Conservation (phyloP, 2,329 filamentous ascomycete species). For the Phyllosticta citrichinensis region DNA sequence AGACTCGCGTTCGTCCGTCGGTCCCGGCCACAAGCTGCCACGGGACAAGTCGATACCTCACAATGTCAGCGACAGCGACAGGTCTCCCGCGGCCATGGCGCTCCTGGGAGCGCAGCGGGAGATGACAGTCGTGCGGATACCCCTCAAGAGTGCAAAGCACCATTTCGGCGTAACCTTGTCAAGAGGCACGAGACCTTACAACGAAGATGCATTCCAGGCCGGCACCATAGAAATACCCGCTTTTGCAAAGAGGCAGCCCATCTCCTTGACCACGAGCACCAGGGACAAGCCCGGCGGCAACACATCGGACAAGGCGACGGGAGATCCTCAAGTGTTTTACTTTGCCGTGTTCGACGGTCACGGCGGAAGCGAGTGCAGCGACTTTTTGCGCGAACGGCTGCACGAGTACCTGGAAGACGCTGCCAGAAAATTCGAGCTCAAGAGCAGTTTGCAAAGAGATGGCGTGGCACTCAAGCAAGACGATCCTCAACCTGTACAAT, state of each 20-base stretch:
- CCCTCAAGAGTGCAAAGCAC: conserved; percentile 85
- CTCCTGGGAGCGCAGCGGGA: conserved; percentile 44
- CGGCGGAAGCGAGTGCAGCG: conserved; percentile 79
- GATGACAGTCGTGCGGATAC: conserved; percentile 89
- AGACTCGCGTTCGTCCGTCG: conserved; percentile 56
- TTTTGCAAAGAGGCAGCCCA: conserved; percentile 74
- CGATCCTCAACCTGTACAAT: not conserved
- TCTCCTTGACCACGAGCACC: conserved; percentile 42
- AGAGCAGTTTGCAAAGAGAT: conserved; percentile 56
- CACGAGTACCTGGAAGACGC: conserved; percentile 84
- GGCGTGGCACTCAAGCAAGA: conserved; percentile 11
- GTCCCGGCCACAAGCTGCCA: conserved; percentile 67
- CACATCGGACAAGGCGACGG: conserved; percentile 64
- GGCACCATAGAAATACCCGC: conserved; percentile 89
- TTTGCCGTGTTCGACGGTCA: conserved; percentile 96
- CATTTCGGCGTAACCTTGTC: conserved; percentile 78
- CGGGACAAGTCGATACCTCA: conserved; percentile 77
- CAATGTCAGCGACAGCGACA: conserved; percentile 32
- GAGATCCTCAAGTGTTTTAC: conserved; percentile 94
- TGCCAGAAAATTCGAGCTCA: conserved; percentile 63
- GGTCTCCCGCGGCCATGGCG: conserved; percentile 25
- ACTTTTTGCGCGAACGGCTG: conserved; percentile 72
- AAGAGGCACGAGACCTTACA: conserved; percentile 75
- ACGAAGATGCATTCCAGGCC: conserved; percentile 90
- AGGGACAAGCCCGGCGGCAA: conserved; percentile 31